These are phyloP conservation scores for Rosa lucieae DNA, from an alignment of 306 rosid species.

Conservation along the genomic window DNA sequence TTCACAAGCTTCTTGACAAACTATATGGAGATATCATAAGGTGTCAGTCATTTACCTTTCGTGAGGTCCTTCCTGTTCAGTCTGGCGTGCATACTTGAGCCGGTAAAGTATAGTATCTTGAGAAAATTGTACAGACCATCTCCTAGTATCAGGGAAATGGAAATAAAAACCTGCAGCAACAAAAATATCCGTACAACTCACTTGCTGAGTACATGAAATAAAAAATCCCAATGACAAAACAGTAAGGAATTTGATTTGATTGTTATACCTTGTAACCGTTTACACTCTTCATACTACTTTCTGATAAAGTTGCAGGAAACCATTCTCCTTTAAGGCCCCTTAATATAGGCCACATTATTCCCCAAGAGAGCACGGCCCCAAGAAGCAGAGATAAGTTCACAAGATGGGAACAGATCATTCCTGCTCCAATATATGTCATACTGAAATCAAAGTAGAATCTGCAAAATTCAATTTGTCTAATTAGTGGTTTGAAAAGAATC, in stretches of 20 bases:
- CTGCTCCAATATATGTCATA: slow-evolving; percentile 96
- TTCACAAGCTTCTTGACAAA: slow-evolving; percentile 14
- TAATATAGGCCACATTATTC: slow-evolving; percentile 96
- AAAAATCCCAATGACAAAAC: slow-evolving; percentile 2
- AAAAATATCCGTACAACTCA: slow-evolving; percentile 21
- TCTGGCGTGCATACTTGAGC: slow-evolving; percentile 46
- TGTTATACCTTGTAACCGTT: slow-evolving; percentile 82
- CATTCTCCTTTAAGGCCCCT: slow-evolving; percentile 83
- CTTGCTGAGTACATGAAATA: slow-evolving; percentile 13
- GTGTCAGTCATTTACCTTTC: slow-evolving; percentile 45
- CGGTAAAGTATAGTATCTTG: slow-evolving; percentile 69
- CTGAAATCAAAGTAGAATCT: slow-evolving; percentile 98
- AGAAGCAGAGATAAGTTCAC: slow-evolving; percentile 90
- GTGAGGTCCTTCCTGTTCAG: slow-evolving; percentile 47
- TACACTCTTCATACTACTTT: slow-evolving; percentile 93
- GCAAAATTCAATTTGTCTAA: slow-evolving; percentile 34
- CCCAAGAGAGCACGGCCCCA: slow-evolving; percentile 96
- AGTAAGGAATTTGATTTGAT: background rate
- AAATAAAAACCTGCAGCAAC: slow-evolving; percentile 76
- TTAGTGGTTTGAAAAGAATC: slow-evolving; percentile 25
- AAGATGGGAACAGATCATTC: slow-evolving; percentile 96
- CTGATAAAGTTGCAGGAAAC: slow-evolving; percentile 72
- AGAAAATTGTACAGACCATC: slow-evolving; percentile 94
- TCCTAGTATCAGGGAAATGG: slow-evolving; percentile 89
- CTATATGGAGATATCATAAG: background rate